phyloP scores from a whole-genome alignment of 805 yeast species.

The Candida pini region DNA sequence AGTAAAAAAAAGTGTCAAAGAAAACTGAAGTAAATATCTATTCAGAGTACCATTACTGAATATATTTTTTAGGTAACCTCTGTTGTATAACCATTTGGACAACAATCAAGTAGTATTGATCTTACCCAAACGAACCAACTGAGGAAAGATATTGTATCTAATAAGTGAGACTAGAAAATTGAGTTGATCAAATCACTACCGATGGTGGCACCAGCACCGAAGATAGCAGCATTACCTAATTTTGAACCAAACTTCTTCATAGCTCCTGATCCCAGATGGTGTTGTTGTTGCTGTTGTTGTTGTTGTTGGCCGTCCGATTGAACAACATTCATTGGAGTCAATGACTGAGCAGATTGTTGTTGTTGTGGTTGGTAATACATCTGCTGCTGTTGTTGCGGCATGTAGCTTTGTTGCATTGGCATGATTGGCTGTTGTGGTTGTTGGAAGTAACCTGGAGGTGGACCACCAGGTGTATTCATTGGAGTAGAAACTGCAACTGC shows the following conservation, averaged over 20 bases:
- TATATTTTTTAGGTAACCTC: too few relatives aligned
- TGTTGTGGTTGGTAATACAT: slow-evolving; percentile 11
- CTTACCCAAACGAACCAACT: too few relatives aligned
- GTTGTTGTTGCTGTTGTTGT: slow-evolving; percentile 13
- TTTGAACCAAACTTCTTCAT: slow-evolving; percentile 73
- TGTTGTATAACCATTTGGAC: too few relatives aligned
- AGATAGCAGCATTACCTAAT: slow-evolving; percentile 91
- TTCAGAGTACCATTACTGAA: too few relatives aligned
- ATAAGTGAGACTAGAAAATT: slow-evolving; percentile 59
- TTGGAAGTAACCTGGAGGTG: slow-evolving; percentile 14
- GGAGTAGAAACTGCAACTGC: slow-evolving; percentile 1
- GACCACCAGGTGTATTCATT: not conserved
- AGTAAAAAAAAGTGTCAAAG: too few relatives aligned
- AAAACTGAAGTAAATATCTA: too few relatives aligned
- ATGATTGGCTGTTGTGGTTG: slow-evolving; percentile 13
- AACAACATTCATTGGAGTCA: slow-evolving; percentile 16
- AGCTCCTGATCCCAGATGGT: slow-evolving; percentile 14
- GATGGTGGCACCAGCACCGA: slow-evolving; percentile 96
- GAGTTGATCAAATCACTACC: slow-evolving; percentile 83
- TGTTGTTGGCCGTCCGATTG: slow-evolving; percentile 15
- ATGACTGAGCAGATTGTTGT: slow-evolving; percentile 15
- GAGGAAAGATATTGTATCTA: too few relatives aligned
- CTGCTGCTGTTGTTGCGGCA: slow-evolving; percentile 10
- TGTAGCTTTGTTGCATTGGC: not conserved
- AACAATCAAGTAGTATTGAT: too few relatives aligned